A percentile compares a stretch with the other conserved stretches of the same genome.
Evolutionary conservation across 805 yeast species (phyloP).

Genomic region (Candida alai): DNA sequence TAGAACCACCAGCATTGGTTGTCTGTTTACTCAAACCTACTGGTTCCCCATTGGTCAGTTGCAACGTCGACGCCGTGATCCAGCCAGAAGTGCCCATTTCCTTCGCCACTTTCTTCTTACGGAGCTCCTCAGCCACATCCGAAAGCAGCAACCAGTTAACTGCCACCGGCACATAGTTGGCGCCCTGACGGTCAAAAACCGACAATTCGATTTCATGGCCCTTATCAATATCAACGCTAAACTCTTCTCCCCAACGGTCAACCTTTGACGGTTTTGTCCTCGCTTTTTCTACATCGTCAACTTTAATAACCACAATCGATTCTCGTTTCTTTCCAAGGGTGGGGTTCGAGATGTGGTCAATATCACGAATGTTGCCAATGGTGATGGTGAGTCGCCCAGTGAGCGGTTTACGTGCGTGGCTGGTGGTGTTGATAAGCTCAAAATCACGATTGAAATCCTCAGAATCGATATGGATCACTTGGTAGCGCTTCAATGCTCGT

Average conservation of each 20-base stretch:
- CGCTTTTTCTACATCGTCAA: conserved; percentile 84
- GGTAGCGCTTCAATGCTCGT: conserved; percentile 81
- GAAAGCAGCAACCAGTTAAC: conserved; percentile 86
- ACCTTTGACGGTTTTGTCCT: conserved; percentile 70
- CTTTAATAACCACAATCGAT: conserved; percentile 68
- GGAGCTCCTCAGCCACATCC: conserved; percentile 90
- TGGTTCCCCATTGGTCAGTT: conserved; percentile 12
- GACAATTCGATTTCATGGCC: conserved; percentile 90
- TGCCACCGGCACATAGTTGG: conserved; percentile 77
- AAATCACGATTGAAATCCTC: conserved; percentile 66
- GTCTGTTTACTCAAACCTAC: conserved; percentile 3
- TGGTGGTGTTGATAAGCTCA: conserved; percentile 64
- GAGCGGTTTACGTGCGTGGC: conserved; percentile 75
- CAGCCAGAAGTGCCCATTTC: conserved; percentile 75
- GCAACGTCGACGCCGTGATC: conserved; percentile 73
- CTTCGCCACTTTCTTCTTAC: conserved; percentile 80
- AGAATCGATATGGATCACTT: conserved; percentile 76
- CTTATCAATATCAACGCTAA: conserved; percentile 75
- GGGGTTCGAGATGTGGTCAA: conserved; percentile 88
- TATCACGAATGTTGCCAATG: conserved; percentile 78
- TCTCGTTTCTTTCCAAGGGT: conserved; percentile 77
- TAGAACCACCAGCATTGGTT: conserved; percentile 2
- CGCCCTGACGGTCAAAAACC: conserved; percentile 76
- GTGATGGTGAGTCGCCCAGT: conserved; percentile 75
- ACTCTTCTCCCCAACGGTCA: conserved; percentile 82